These are phyloP conservation scores for Pseudovirgaria hyperparasitica DNA, from an alignment of 2,329 filamentous ascomycete species.

Conservation along the genomic window DNA sequence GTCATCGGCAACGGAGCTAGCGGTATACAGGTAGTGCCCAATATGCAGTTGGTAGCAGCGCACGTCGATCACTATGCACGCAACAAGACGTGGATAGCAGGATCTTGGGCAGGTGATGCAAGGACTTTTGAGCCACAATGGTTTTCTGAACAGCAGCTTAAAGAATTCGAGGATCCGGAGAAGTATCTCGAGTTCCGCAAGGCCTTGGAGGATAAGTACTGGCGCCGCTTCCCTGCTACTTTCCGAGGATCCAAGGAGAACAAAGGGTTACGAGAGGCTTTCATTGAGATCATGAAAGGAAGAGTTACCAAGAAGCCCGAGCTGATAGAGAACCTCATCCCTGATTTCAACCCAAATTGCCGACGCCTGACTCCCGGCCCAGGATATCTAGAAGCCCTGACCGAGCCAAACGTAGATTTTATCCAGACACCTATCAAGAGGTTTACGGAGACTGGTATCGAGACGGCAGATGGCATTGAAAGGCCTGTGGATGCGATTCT, in stretches of 20 bases:
- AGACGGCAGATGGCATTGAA: conserved; percentile 23
- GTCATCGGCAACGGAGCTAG: conserved; percentile 54
- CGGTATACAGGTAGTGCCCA: conserved; percentile 51
- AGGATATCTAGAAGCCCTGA: conserved; percentile 27
- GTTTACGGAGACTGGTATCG: conserved; percentile 25
- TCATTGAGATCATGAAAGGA: conserved; percentile 24
- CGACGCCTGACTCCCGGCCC: conserved; percentile 21
- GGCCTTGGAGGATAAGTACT: conserved; percentile 43
- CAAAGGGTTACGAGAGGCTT: conserved; percentile 15
- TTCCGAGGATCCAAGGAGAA: conserved; percentile 25
- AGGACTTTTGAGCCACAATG: conserved; percentile 30
- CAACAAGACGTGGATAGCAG: conserved; percentile 44
- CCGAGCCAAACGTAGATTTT: conserved; percentile 28
- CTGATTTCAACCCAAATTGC: conserved; percentile 23
- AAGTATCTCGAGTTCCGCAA: conserved; percentile 41
- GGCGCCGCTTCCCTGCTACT: conserved; percentile 33
- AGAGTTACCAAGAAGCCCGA: conserved; percentile 27
- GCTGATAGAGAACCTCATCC: conserved; percentile 28
- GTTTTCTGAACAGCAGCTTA: conserved; percentile 37
- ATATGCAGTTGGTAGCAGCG: conserved; percentile 41
- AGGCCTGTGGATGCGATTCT: conserved; percentile 34
- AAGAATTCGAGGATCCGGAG: conserved; percentile 47
- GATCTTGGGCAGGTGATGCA: conserved; percentile 37
- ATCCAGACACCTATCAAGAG: conserved; percentile 26
- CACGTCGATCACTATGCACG: conserved; percentile 40